Percentiles rank a stretch among this genome's conserved stretches.
phyloP scores from a whole-genome alignment of 352 stramenopile species.

The Pythium folliculosum region DNA sequence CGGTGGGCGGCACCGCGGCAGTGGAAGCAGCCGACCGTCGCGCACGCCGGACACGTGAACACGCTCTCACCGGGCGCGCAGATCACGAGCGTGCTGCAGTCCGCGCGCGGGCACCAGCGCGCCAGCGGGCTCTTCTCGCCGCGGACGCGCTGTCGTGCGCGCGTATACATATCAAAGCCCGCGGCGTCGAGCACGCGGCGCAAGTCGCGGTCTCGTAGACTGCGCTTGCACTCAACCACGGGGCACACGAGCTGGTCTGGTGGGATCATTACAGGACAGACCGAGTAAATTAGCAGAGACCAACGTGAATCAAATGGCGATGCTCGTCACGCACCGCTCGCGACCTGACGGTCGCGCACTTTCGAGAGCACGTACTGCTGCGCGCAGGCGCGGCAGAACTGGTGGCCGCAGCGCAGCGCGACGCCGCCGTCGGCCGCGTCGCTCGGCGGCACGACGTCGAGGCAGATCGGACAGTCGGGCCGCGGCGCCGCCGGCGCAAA shows the following conservation, averaged over 20 bases:
- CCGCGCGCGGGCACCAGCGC: constrained; percentile 56
- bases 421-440: background rate
- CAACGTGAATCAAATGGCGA: background rate
- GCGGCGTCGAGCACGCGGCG: constrained; percentile 27
- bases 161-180: constrained; percentile 31
- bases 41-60: constrained; percentile 63
- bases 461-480: constrained; percentile 6
- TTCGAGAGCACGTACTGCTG: constrained; percentile 54
- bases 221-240: constrained; percentile 45
- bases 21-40: constrained; percentile 48
- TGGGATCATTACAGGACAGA: background rate
- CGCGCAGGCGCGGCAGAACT: constrained; percentile 56
- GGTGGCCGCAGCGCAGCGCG: constrained; percentile 49
- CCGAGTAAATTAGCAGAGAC: background rate
- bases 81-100: constrained; percentile 61
- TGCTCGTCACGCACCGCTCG: constrained; percentile 37
- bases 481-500: background rate
- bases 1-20: constrained; percentile 51
- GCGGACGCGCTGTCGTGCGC: constrained; percentile 45
- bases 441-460: background rate
- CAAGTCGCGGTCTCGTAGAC: constrained; percentile 40
- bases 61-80: constrained; percentile 37
- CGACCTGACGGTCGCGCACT: constrained; percentile 50
- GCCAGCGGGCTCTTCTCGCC: constrained; percentile 72
- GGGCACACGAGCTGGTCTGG: constrained; percentile 68